Base-by-base conservation (phyloP, 2,329 filamentous ascomycete genomes). In the Lachnellula cervina region DNA sequence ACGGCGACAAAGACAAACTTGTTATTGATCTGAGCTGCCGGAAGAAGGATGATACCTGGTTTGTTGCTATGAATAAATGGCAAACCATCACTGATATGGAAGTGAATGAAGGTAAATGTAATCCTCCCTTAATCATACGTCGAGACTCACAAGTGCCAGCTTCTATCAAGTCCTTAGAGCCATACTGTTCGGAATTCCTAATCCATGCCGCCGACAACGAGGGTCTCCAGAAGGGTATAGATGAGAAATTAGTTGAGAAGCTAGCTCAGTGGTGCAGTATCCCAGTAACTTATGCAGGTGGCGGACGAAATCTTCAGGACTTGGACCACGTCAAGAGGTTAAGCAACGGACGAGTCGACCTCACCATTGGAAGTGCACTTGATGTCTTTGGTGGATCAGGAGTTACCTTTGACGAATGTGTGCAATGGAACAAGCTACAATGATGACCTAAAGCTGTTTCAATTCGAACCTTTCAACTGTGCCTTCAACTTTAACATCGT, bases 11-110 rank as follows among this genome's bases (percentile, higher is more conserved):
- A 69, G 75, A 78, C 49, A 94, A 89, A 73, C 83, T 99, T 49
- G 93, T 99, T 63, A 92, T 99, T 70, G 94, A 99, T 69, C 81
- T 99, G 23, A 96, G 91, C 73, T 99, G 94, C 70, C 84, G 94
- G 51, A 80, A 86, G 56, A 86, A 85, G 58, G 76, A 78, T 3
- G 78, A 86, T 54, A 86, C 77, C 40, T 99, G 94, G 94, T 91
- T 89, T 67, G 94, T 99, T n/a, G 93, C 94, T 54, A 99, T 96
- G 87, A 90, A 99, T 73, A 96, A 96, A 72, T 99, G 94, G 94
- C 94, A 97, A 78, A 96, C 90, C 1, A 87, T 97, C 54, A 97
- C 94, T 1, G 90, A 97, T 67, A 96, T 96, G 85, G 90, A 97
- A 70, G 84, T 99, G 62, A 93, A 87, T 61, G 78, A 89, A 79